These are phyloP conservation scores for Phaeotremella skinneri DNA, from an alignment of 768 basidiomycete genomes.

Conservation along the genomic window DNA sequence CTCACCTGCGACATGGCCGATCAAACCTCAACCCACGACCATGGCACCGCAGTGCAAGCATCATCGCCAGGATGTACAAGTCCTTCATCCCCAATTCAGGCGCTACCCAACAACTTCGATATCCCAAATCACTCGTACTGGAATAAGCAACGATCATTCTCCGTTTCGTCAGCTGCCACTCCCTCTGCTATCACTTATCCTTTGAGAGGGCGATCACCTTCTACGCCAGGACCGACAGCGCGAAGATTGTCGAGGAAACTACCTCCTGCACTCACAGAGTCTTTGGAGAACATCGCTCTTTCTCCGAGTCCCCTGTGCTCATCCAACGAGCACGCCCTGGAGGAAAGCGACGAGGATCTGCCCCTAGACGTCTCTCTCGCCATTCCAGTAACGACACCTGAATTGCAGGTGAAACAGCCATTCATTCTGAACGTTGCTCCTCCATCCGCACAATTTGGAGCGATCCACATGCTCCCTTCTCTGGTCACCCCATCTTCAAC, in stretches of 20 bases:
- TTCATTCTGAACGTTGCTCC: conserved; percentile 15
- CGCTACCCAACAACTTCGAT: background rate
- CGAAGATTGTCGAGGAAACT: conserved; percentile 25
- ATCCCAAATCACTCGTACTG: background rate
- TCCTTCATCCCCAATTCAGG: no score
- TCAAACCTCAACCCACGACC: no score
- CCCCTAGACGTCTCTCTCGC: conserved; percentile 4
- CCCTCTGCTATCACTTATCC: background rate
- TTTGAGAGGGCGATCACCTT: background rate
- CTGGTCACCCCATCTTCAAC: background rate
- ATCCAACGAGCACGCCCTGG: background rate
- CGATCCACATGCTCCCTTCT: conserved; percentile 3
- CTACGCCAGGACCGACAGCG: background rate
- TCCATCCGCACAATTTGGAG: background rate
- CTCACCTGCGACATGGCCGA: no score
- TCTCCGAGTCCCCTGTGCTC: background rate
- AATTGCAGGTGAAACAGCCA: background rate
- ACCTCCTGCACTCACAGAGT: conserved; percentile 40
- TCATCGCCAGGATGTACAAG: no score
- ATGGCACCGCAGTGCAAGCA: no score
- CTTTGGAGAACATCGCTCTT: conserved; percentile 30
- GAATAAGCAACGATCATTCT: background rate
- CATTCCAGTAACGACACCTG: background rate
- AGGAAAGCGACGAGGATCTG: background rate
- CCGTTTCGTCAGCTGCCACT: background rate